These are phyloP conservation scores for Colletotrichum endophyticum DNA, from an alignment of 2,329 filamentous ascomycete species.

Conservation along the genomic window DNA sequence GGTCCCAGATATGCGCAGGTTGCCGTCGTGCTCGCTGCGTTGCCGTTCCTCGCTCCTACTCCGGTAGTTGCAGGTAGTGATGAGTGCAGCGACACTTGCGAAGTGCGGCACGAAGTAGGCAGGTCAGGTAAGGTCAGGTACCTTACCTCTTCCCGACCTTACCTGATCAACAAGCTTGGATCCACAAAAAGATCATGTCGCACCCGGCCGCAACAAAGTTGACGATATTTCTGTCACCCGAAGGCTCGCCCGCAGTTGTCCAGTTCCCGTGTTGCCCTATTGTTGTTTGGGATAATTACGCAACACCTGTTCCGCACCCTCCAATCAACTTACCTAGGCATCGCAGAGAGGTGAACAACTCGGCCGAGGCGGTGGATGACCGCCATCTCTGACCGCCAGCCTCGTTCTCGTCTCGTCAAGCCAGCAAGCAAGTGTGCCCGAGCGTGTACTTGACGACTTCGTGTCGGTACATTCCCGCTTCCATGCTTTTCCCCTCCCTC, in stretches of 20 bases:
- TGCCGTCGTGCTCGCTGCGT: not conserved
- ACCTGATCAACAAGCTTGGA: not conserved
- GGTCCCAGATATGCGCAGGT: not conserved
- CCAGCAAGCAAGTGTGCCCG: not conserved
- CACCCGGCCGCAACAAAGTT: not conserved
- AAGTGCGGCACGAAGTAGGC: not conserved
- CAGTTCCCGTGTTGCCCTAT: not conserved
- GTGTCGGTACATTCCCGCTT: slow-evolving; percentile 5
- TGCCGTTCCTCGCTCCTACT: not conserved
- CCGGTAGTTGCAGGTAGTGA: not conserved
- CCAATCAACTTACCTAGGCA: not conserved
- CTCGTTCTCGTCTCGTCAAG: not conserved
- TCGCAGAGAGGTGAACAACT: not conserved
- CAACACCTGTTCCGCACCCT: not conserved
- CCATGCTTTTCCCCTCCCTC: not conserved
- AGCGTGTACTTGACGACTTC: not conserved
- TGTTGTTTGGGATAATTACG: not conserved
- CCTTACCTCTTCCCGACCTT: not conserved
- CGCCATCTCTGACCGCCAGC: not conserved
- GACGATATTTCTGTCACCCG: not conserved
- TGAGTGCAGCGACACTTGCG: not conserved
- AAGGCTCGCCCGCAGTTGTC: not conserved
- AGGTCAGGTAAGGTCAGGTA: not conserved
- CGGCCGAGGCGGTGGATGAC: not conserved
- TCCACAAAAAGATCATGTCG: not conserved